Evolutionary conservation across 306 rosid species (phyloP).

Genomic region (Castanopsis chinensis): DNA sequence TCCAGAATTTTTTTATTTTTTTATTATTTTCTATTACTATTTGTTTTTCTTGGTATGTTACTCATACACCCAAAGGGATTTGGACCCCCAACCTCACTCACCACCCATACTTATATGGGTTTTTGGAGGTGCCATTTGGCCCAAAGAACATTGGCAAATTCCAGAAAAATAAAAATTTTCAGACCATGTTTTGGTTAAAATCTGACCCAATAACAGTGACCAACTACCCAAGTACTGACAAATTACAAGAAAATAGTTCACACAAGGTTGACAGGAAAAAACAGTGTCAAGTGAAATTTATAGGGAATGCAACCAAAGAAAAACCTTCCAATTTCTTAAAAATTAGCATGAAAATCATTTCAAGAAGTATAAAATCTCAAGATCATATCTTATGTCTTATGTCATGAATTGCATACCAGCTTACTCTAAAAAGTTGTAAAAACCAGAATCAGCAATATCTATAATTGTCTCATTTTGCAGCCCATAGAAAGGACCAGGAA

Average conservation of each 20-base stretch:
- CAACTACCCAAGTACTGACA: background rate
- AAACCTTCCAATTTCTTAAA: background rate
- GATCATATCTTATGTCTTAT: background rate
- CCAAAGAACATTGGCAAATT: too few species aligned
- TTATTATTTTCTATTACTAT: too few species aligned
- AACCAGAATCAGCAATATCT: constrained; percentile 94
- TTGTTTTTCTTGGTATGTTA: too few species aligned
- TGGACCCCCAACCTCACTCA: too few species aligned
- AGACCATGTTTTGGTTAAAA: background rate
- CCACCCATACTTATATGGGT: too few species aligned
- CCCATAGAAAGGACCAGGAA: constrained; percentile 87
- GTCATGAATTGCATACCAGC: constrained; percentile 44
- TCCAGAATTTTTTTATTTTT: too few species aligned
- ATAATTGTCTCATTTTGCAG: constrained; percentile 59
- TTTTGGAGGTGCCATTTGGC: too few species aligned
- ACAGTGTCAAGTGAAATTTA: background rate
- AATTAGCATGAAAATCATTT: background rate
- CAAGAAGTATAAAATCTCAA: background rate
- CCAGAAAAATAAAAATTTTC: constrained; percentile 20
- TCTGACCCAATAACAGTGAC: background rate
- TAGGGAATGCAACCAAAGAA: background rate
- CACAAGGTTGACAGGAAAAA: background rate
- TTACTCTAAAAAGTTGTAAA: constrained; percentile 66
- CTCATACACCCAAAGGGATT: too few species aligned
- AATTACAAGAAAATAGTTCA: background rate